These are phyloP conservation scores for Acacia acuminata DNA, from an alignment of 306 rosid species.

Conservation along the genomic window DNA sequence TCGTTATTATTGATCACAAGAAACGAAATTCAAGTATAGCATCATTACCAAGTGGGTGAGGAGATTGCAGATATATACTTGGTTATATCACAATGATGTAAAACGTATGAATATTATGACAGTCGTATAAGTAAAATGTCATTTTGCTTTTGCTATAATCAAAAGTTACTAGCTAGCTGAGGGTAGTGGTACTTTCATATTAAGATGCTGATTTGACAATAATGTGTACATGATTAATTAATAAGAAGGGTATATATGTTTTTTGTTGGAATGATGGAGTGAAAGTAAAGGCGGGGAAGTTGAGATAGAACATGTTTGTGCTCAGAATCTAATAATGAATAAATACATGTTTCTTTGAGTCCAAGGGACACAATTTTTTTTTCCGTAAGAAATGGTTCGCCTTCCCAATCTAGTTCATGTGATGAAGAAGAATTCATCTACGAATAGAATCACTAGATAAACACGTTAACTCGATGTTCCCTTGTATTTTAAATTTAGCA, in stretches of 20 bases:
- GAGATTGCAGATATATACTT: conserved; percentile 40
- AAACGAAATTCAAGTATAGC: conserved; percentile 54
- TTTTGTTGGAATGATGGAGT: neutral
- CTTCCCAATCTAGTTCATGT: neutral
- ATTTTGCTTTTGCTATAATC: conserved; percentile 4
- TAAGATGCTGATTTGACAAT: conserved; percentile 15
- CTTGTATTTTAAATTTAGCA: neutral
- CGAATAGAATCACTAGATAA: neutral
- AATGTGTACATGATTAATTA: neutral
- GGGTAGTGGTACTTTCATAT: neutral
- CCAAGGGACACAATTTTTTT: neutral
- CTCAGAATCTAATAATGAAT: neutral
- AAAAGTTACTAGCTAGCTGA: neutral
- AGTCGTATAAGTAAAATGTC: neutral
- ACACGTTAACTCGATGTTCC: neutral
- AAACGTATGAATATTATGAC: neutral
- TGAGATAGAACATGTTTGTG: neutral
- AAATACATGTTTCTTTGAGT: conserved; percentile 2
- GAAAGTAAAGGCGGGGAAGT: conserved; percentile 15
- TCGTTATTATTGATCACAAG: conserved; percentile 42
- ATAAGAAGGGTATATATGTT: neutral
- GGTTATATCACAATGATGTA: conserved; percentile 35
- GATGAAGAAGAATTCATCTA: neutral
- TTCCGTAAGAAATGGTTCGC: neutral
- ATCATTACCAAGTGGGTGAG: conserved; percentile 52